A percentile compares a stretch with the other conserved stretches of the same genome.
Evolutionary conservation across 2,329 filamentous ascomycete genomes (phyloP).

Genomic region (Aspergillus cejpii): DNA sequence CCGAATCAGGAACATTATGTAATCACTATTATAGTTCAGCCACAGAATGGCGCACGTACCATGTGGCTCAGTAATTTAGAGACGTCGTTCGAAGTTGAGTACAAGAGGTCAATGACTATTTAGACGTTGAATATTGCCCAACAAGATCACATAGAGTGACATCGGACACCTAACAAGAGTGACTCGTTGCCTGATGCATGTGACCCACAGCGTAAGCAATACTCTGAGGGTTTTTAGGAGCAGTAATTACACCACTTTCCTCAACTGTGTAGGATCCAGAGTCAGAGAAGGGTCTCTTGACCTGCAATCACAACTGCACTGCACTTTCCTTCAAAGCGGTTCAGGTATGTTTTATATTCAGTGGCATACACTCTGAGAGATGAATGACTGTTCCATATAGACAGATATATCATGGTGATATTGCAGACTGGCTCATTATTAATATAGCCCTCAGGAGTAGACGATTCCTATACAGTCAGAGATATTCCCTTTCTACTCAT

Average conservation of each 20-base stretch:
- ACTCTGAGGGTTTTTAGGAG: slow-evolving; percentile 11
- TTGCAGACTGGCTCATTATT: not conserved
- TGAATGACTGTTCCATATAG: not conserved
- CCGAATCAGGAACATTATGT: too few relatives aligned
- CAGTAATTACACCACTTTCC: slow-evolving; percentile 9
- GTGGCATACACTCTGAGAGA: not conserved
- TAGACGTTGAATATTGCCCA: not conserved
- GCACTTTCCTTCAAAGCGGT: not conserved
- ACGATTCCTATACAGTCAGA: slow-evolving; percentile 4
- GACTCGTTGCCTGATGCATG: slow-evolving; percentile 16
- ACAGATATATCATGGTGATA: not conserved
- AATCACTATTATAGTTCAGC: too few relatives aligned
- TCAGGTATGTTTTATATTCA: slow-evolving; percentile 8
- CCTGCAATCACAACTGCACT: not conserved
- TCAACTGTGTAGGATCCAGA: slow-evolving; percentile 7
- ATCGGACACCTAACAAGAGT: not conserved
- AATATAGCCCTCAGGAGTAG: not conserved
- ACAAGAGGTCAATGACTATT: too few relatives aligned
- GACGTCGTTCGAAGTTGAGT: not conserved
- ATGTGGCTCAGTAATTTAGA: too few relatives aligned
- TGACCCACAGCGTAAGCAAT: slow-evolving; percentile 6
- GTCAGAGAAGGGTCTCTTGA: not conserved
- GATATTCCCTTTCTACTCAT: slow-evolving; percentile 9
- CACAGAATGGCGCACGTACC: too few relatives aligned
- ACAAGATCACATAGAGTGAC: not conserved